Conservation (phyloP, 2,329 filamentous ascomycete species). For the Ambrosiella cleistominuta region DNA sequence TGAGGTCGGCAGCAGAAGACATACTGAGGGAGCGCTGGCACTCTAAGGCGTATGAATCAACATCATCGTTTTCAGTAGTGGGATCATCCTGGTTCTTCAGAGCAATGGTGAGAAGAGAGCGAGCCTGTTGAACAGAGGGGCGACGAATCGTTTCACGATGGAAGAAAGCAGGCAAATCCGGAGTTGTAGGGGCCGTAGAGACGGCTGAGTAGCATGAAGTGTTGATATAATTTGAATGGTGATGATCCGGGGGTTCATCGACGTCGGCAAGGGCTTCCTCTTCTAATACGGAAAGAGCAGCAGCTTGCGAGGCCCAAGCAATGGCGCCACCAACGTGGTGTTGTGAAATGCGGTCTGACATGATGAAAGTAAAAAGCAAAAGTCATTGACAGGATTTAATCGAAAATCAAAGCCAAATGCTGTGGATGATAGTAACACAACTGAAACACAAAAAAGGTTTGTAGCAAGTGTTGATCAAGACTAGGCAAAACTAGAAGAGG, state of each 20-base stretch:
- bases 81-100: slow-evolving; percentile 52
- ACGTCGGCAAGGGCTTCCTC: slow-evolving; percentile 14
- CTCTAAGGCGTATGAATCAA: slow-evolving; percentile 27
- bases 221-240: background rate
- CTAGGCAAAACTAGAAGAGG: background rate
- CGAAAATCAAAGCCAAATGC: background rate
- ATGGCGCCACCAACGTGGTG: slow-evolving; percentile 1
- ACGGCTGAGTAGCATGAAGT: background rate
- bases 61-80: slow-evolving; percentile 38
- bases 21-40: slow-evolving; percentile 32
- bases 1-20: slow-evolving; percentile 74
- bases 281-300: slow-evolving; percentile 10
- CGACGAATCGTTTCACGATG: slow-evolving; percentile 18
- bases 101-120: slow-evolving; percentile 71
- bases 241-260: slow-evolving; percentile 14
- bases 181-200: background rate
- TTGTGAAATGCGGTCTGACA: slow-evolving; percentile 10
- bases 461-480: background rate
- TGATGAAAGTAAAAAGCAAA: background rate
- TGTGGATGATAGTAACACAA: background rate
- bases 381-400: background rate
- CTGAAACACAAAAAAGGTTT: background rate
- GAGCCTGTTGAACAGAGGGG: slow-evolving; percentile 8
- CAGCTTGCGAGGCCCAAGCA: slow-evolving; percentile 12
- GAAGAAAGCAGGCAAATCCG: slow-evolving; percentile 3